phyloP scores from a whole-genome alignment of 768 basidiomycete genomes.

The Leccinum boreale region DNA sequence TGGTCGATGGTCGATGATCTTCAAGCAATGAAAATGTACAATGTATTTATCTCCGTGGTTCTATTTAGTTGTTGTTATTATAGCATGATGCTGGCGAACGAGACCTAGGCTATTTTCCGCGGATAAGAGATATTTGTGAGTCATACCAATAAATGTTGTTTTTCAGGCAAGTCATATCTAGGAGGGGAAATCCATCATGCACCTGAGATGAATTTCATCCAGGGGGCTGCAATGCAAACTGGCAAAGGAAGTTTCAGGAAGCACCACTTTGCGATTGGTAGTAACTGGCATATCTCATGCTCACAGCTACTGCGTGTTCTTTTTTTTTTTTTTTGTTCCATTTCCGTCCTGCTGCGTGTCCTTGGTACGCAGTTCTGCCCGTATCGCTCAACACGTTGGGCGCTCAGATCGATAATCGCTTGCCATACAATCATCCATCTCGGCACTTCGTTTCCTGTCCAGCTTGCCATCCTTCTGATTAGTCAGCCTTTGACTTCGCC shows the following conservation, averaged over 20 bases:
- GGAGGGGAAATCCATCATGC: no score
- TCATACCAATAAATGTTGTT: neutral
- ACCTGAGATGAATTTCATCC: neutral
- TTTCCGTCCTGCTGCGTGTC: neutral
- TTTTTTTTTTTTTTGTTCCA: no score
- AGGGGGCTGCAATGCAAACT: neutral
- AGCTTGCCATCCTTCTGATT: no score
- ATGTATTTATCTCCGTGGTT: neutral
- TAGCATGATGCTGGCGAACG: neutral
- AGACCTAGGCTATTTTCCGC: neutral
- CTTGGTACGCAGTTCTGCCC: neutral
- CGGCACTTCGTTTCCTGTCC: no score
- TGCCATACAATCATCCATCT: neutral
- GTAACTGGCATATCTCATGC: no score
- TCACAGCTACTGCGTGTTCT: no score
- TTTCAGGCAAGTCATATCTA: neutral
- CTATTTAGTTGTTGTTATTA: neutral
- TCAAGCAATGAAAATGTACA: neutral
- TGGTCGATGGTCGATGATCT: neutral
- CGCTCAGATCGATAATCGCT: neutral
- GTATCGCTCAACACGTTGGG: no score
- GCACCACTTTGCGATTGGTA: neutral
- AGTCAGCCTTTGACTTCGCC: neutral
- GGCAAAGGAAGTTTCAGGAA: no score
- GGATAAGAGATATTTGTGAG: neutral